These are phyloP conservation scores for Mitragyna speciosa DNA, from an alignment of 257 asterid species.

Conservation along the genomic window DNA sequence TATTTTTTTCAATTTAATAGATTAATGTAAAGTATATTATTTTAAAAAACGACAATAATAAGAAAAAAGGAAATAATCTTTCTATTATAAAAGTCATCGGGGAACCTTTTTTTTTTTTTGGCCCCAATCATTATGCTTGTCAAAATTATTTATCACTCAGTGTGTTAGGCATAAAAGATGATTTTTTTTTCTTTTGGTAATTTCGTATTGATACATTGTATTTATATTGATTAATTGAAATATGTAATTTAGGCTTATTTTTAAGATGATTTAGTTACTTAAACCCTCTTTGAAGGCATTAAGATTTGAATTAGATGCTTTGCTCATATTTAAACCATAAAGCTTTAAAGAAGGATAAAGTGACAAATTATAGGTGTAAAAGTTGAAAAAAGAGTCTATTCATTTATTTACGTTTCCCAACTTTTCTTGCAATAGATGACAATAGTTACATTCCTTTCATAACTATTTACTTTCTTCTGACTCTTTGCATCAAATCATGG, in stretches of 20 bases:
- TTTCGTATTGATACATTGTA: neutral
- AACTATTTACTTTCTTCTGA: too few species aligned
- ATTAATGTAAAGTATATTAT: neutral
- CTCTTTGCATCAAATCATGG: neutral
- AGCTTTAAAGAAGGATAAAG: constrained; percentile 21
- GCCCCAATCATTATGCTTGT: constrained; percentile 24
- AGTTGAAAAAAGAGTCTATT: neutral
- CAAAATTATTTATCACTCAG: neutral
- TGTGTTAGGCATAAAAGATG: neutral
- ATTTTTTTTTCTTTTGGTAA: too few species aligned
- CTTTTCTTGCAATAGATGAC: constrained; percentile 2
- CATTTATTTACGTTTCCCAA: neutral
- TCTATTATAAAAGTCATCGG: constrained; percentile 36
- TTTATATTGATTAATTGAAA: neutral
- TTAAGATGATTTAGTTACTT: constrained; percentile 33
- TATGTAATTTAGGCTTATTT: constrained; percentile 21
- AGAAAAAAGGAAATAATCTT: constrained; percentile 33
- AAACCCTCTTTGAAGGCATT: constrained; percentile 29
- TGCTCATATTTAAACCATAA: constrained; percentile 7
- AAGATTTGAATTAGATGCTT: constrained; percentile 22
- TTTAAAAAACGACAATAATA: neutral
- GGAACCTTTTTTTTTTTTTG: constrained; percentile 31
- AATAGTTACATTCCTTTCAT: constrained; percentile 3
- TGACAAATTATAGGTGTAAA: constrained; percentile 1
- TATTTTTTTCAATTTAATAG: neutral